Evolutionary conservation across 2,329 filamentous ascomycete genomes (phyloP), one percentile per base, ranked within the genome.

Genomic region (Bipolaris bicolor): DNA sequence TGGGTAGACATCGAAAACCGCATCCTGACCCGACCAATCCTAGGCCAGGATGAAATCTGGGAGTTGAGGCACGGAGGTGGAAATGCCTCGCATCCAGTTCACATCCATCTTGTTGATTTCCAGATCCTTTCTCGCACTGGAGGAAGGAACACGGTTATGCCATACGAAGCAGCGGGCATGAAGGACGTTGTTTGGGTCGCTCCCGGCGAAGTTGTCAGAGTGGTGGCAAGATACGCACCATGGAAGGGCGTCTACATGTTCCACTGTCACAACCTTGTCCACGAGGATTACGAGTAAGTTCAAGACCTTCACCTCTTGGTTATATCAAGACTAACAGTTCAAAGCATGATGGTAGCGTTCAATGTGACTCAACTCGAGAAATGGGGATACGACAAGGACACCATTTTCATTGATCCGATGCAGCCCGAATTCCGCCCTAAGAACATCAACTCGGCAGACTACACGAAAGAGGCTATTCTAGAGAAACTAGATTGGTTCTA

Each of bases 71-170:
- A 87, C 68, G 75, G 72, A 24, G 77, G 77, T 13, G 83, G 81
- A 15, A 80, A 79, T 24, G 83, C 82, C 69, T 78, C 80, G 2
- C 84, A 86, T 62, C 84, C 83, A 1, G 72, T 79, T 31, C 85
- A 87, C 68, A 80, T 87, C 46, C 85, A 87, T 65, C 77, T 87
- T 1, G 80, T 88, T 46, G 84, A 86, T 64, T 83, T 87, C 70
- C 80, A 82, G 53, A 76, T 87, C 34, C 63, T 86, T 20, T 77
- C 74, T 7, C 81, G 84, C 16, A 78, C 67, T 0, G 81, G 81
- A 3, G 79, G 79, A 9, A 72, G 76, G 4, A 60, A 64, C 16
- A 67, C 64, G 11, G 79, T 86, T 4, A 64, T 78, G 58, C 78
- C 82, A 0, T 87, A 87, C 61, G 85, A 87, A 71, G 73, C 76